These are phyloP conservation scores for Phytopythium sindhum DNA, from an alignment of 352 stramenopile genomes.

Conservation along the genomic window DNA sequence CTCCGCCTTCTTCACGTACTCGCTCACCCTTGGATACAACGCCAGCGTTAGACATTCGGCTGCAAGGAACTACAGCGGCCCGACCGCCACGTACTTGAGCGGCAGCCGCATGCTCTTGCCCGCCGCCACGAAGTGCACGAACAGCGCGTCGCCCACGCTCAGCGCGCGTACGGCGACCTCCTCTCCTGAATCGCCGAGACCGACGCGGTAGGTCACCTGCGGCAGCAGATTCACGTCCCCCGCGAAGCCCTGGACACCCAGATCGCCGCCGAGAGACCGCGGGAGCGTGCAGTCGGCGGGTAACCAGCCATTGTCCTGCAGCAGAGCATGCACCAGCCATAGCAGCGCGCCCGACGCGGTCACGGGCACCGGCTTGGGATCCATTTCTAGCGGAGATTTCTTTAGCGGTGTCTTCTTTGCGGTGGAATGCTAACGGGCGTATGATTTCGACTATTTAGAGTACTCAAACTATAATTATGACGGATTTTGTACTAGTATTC, in stretches of 20 bases:
- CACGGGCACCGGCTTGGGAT: background rate
- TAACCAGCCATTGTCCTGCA: conserved; percentile 22
- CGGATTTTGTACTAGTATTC: no score
- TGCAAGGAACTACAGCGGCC: background rate
- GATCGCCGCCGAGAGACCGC: background rate
- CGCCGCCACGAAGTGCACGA: conserved; percentile 44
- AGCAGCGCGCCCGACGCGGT: conserved; percentile 28
- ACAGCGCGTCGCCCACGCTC: conserved; percentile 29
- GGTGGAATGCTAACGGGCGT: no score
- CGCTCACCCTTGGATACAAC: conserved; percentile 18
- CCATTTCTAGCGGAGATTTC: conserved; percentile 4
- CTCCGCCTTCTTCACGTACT: conserved; percentile 32
- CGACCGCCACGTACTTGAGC: conserved; percentile 20
- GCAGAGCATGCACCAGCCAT: conserved; percentile 34
- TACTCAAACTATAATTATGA: no score
- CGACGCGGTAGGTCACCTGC: conserved; percentile 14
- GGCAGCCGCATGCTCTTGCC: conserved; percentile 22
- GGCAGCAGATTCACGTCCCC: conserved; percentile 38
- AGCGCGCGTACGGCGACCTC: conserved; percentile 24
- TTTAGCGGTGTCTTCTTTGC: no score
- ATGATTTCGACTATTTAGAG: no score
- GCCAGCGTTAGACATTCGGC: background rate
- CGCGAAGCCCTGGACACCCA: conserved; percentile 16
- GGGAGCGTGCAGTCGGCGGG: background rate
- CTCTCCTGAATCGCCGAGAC: background rate